Base-by-base conservation (phyloP, 768 basidiomycete genomes). In the Cystofilobasidium macerans region DNA sequence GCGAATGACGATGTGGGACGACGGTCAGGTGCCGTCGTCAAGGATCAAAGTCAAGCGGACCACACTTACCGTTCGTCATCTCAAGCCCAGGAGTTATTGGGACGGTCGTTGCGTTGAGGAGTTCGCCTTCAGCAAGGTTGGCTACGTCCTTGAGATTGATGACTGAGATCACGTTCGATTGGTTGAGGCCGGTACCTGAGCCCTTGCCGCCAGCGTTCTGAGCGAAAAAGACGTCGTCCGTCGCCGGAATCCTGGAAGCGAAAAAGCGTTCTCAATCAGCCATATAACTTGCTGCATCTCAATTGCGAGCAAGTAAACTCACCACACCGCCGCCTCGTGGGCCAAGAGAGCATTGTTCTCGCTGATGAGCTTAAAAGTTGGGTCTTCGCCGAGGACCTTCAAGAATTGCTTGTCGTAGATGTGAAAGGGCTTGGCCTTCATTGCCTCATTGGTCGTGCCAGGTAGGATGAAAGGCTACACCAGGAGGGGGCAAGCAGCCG, bases 321-420 rank as follows among this genome's bases (percentile, higher is more conserved):
- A 24, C 69, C 69, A 87, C 1, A 88, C 78, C 0, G 86, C 86
- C 2, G 86, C 88, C 75, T 90, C 88, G 72, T 89, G 87, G 22
- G 86, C 87, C 69, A 87, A 83, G 3, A 84, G 84, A 73, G 84
- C 85, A 4, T 79, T 81, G 3, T 80, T 79, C 11, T 81, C 80
- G 0, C 83, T 83, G 56, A 90, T 81, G 66, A 81, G 73, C 4
- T 81, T 79, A 57, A 89, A 80, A 0, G 80, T 80, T 8, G 87
- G 82, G 30, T 77, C 75, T 5, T 74, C 69, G 1, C 86, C 87
- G 0, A 87, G 80, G 63, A 88, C 77, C 9, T 73, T 64, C 51
- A 85, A 76, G 75, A 89, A 88, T n/a, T 75, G 74, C 3, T 75
- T 73, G 70, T 83, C 78, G 71, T 80, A 81, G 32, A 80, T 73